Conservation (phyloP, 1,139 yeast genomes). For the Kodamaea anthophila region DNA sequence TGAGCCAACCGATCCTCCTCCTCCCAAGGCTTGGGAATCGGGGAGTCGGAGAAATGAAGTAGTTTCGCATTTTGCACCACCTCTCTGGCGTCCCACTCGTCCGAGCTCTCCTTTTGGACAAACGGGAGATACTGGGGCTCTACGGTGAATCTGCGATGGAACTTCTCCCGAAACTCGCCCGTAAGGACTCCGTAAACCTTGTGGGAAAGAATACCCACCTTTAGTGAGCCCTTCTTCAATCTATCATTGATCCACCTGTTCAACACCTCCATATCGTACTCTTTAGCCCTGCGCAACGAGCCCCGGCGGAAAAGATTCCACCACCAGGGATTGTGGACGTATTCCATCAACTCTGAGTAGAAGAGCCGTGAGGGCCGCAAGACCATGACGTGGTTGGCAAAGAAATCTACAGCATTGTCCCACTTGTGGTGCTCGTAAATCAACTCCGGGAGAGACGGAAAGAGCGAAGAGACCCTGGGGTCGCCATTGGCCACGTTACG, state of each 20-base stretch:
- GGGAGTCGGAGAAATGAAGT: slow-evolving; percentile 40
- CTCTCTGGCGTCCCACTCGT: slow-evolving; percentile 24
- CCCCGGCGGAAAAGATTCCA: slow-evolving; percentile 23
- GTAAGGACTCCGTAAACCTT: slow-evolving; percentile 41
- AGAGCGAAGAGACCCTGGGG: slow-evolving; percentile 6
- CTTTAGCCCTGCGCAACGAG: slow-evolving; percentile 18
- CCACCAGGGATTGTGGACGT: slow-evolving; percentile 26
- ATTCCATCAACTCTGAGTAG: slow-evolving; percentile 25
- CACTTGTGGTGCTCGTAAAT: slow-evolving; percentile 25
- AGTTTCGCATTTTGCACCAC: slow-evolving; percentile 19
- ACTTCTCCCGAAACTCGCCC: slow-evolving; percentile 39
- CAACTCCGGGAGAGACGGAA: slow-evolving; percentile 15
- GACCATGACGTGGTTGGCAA: slow-evolving; percentile 43
- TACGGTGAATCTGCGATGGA: slow-evolving; percentile 20
- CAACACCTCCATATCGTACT: slow-evolving; percentile 48
- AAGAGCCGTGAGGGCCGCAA: slow-evolving; percentile 29
- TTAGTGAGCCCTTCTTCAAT: slow-evolving; percentile 12
- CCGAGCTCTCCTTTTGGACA: slow-evolving; percentile 14
- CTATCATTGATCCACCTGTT: slow-evolving; percentile 27
- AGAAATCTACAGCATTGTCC: slow-evolving; percentile 24
- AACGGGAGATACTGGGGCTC: slow-evolving; percentile 33
- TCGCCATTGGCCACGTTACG: no score
- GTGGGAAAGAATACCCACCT: slow-evolving; percentile 40
- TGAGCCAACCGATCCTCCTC: slow-evolving; percentile 8
- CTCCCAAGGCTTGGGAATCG: slow-evolving; percentile 46